A percentile compares a stretch with the other conserved stretches of the same genome.
phyloP scores from a whole-genome alignment of 2,329 filamentous ascomycete genomes.

The Ascochyta clinopodiicola region DNA sequence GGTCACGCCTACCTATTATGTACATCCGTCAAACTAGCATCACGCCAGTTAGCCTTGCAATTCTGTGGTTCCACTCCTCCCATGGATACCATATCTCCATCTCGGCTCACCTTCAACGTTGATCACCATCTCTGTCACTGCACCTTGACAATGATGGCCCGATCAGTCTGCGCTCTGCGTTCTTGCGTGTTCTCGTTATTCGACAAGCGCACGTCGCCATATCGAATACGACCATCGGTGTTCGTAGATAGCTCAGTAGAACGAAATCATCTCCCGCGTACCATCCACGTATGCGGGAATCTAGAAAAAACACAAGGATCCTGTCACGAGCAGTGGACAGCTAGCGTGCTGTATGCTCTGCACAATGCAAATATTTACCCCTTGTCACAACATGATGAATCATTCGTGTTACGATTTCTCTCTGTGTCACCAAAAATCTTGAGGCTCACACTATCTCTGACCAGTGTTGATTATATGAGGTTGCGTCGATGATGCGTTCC shows the following conservation, averaged over 20 bases:
- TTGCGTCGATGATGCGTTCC: not conserved
- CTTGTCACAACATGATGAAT: not conserved
- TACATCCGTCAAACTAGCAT: conserved; percentile 2
- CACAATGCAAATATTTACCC: conserved; percentile 7
- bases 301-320: conserved; percentile 6
- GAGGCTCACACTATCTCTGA: not conserved
- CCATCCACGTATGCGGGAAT: not conserved
- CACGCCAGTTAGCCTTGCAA: not conserved
- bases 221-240: not conserved
- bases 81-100: conserved; percentile 7
- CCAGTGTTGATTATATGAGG: not conserved
- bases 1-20: not conserved
- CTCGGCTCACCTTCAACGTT: conserved; percentile 7
- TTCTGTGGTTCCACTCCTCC: conserved; percentile 15
- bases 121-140: conserved; percentile 7
- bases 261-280: not conserved
- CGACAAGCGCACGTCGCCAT: not conserved
- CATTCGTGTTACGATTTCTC: not conserved
- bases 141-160: not conserved
- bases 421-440: not conserved
- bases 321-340: not conserved
- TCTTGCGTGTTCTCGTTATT: not conserved
- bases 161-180: conserved; percentile 9
- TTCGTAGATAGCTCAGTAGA: not conserved
- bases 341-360: conserved; percentile 2